Evolutionary conservation across 495 filamentous ascomycete genomes (phyloP), one percentile per base, ranked within the genome.

Genomic region (Xylaria grammica): DNA sequence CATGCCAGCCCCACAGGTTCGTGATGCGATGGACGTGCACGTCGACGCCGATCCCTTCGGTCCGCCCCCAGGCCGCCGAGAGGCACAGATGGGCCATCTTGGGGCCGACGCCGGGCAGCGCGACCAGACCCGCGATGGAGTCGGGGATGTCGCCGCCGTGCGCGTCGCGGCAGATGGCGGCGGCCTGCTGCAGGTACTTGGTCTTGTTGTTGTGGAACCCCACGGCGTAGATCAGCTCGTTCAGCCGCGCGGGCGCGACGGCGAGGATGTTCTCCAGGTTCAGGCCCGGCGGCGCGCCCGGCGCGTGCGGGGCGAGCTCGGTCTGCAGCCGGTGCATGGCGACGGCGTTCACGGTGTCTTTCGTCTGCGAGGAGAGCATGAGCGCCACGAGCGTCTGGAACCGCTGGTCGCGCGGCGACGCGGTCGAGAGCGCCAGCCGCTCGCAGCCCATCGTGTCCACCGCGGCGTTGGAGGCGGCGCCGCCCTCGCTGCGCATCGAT

Each of bases 391-490:
- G 84, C 3, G 92, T 98, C 63, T 99, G 95, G 73, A 96, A 97
- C 2, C 96, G 86, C 65, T 86, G 86, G 72, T 94, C 91, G 65
- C 82, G 74, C 36, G 88, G 81, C 22, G 78, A 80, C 1, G 78
- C 77, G 27, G 72, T 73, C 0, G 77, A 65, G 40, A 84, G 78
- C 0, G 89, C 91, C 1, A 97, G 83, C 15, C 89, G 85, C 65
- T 94, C 92, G 72, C 95, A 99, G 20, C 95, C 95, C 95, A 99
- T 97, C 0, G 96, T 97, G 78, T 99, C 95, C 0, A 99, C 95
- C 1, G 94, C 91, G 4, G 95, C 95, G 60, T 83, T 78, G 51
- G 78, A 72, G 2, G 81, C 81, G 0, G 84, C 81, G n/a, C 90
- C 88, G 44, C 85, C 84, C 0, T 22, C n/a, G 13, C 82, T 81